These are phyloP conservation scores for Botrytis fragariae DNA, from an alignment of 2,329 filamentous ascomycete species.

Conservation along the genomic window DNA sequence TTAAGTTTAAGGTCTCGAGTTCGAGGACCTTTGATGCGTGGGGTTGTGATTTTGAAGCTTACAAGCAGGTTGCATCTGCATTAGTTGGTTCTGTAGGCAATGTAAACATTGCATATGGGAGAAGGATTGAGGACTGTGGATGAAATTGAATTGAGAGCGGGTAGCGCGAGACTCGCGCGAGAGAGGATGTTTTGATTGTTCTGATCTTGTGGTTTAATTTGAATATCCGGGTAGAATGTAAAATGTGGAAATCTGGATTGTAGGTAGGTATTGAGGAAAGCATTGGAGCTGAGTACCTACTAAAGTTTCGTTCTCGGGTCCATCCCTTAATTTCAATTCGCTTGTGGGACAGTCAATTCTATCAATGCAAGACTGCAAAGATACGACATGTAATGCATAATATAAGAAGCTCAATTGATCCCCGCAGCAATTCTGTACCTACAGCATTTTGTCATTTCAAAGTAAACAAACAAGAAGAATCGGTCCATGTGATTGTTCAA, in stretches of 20 bases:
- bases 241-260: neutral
- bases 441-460: neutral
- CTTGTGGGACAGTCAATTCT: neutral
- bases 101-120: neutral
- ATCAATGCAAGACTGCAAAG: neutral
- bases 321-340: neutral
- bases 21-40: neutral
- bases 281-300: neutral
- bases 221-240: neutral
- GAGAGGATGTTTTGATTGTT: neutral
- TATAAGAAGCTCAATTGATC: neutral
- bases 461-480: neutral
- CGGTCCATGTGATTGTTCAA: slow-evolving; percentile 8
- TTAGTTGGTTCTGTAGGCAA: slow-evolving; percentile 1
- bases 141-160: slow-evolving; percentile 1
- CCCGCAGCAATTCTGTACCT: neutral
- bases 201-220: neutral
- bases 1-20: slow-evolving; percentile 1
- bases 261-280: neutral
- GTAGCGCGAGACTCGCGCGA: slow-evolving; percentile 8
- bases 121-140: neutral
- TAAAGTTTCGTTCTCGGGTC: neutral
- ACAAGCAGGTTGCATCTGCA: slow-evolving; percentile 6
- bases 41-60: neutral
- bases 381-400: neutral